Percentiles rank a stretch among this genome's conserved stretches.
Evolutionary conservation across 805 yeast species (phyloP).

Genomic region (Metschnikowia cerradonensis): DNA sequence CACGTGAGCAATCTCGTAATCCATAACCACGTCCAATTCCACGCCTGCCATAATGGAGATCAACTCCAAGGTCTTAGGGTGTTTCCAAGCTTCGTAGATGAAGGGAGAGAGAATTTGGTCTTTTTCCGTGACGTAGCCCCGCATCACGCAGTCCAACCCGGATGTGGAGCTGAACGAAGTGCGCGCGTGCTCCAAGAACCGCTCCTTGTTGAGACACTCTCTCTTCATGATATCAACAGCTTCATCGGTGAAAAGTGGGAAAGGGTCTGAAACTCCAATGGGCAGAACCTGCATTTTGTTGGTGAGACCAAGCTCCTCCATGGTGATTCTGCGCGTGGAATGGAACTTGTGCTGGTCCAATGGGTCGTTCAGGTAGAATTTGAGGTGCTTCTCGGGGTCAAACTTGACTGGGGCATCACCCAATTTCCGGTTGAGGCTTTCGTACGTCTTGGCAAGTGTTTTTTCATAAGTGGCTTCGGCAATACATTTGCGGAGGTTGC

Average conservation of each 20-base stretch:
- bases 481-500: slow-evolving; percentile 35
- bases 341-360: slow-evolving; percentile 36
- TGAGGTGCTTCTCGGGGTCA: slow-evolving; percentile 35
- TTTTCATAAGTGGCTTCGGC: slow-evolving; percentile 27
- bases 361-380: slow-evolving; percentile 24
- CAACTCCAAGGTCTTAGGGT: slow-evolving; percentile 52
- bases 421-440: slow-evolving; percentile 7
- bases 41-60: slow-evolving; percentile 57
- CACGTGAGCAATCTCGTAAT: slow-evolving; percentile 53
- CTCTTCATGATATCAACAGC: slow-evolving; percentile 57
- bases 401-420: slow-evolving; percentile 19
- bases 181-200: slow-evolving; percentile 44
- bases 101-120: slow-evolving; percentile 42
- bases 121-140: slow-evolving; percentile 46
- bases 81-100: slow-evolving; percentile 54
- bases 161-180: slow-evolving; percentile 40
- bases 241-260: slow-evolving; percentile 58
- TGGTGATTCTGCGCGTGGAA: slow-evolving; percentile 35
- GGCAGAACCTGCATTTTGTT: slow-evolving; percentile 47
- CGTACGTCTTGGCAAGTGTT: slow-evolving; percentile 11
- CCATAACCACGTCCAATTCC: slow-evolving; percentile 51
- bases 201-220: slow-evolving; percentile 47
- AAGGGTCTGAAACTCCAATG: slow-evolving; percentile 57
- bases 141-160: slow-evolving; percentile 46
- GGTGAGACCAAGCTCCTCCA: slow-evolving; percentile 49